These are phyloP conservation scores for Platanthera zijinensis DNA, from an alignment of 106 monocot species.

Conservation along the genomic window DNA sequence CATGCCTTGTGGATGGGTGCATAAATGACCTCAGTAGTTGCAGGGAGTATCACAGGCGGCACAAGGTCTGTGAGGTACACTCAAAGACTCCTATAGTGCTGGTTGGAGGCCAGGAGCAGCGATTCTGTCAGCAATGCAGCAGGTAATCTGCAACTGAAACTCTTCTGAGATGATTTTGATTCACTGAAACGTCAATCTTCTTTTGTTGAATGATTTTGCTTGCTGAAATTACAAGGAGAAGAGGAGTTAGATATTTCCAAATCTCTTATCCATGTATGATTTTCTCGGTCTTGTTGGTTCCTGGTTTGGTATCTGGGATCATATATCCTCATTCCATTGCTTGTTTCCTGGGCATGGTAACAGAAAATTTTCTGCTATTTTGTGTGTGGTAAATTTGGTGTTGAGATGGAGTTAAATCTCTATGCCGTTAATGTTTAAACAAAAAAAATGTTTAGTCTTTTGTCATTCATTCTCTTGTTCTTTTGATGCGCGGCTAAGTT, in stretches of 20 bases:
- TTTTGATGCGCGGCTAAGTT: neutral
- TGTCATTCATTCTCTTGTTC: neutral
- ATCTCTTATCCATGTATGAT: neutral
- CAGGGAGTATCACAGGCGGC: slow-evolving; percentile 15
- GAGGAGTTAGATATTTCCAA: neutral
- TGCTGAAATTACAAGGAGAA: neutral
- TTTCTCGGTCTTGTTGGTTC: neutral
- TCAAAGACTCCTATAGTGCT: slow-evolving; percentile 19
- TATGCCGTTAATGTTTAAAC: neutral
- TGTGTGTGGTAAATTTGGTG: no score
- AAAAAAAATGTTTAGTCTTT: neutral
- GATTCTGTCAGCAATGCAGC: slow-evolving; percentile 67
- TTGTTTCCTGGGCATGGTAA: neutral
- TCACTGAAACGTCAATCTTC: slow-evolving; percentile 15
- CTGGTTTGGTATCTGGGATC: slow-evolving; percentile 7
- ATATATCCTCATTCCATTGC: neutral
- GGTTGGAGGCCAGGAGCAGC: slow-evolving; percentile 39
- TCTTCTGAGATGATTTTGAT: slow-evolving; percentile 51
- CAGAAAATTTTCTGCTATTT: no score
- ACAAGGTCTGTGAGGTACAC: slow-evolving; percentile 21
- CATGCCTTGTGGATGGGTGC: slow-evolving; percentile 44
- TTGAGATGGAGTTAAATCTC: neutral
- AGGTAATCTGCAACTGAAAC: slow-evolving; percentile 22
- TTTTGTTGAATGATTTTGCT: slow-evolving; percentile 13
- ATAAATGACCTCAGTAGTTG: slow-evolving; percentile 32